Evolutionary conservation across 495 filamentous ascomycete genomes (phyloP), one percentile per base, ranked within the genome.

Genomic region (Penicillium coprophilum): DNA sequence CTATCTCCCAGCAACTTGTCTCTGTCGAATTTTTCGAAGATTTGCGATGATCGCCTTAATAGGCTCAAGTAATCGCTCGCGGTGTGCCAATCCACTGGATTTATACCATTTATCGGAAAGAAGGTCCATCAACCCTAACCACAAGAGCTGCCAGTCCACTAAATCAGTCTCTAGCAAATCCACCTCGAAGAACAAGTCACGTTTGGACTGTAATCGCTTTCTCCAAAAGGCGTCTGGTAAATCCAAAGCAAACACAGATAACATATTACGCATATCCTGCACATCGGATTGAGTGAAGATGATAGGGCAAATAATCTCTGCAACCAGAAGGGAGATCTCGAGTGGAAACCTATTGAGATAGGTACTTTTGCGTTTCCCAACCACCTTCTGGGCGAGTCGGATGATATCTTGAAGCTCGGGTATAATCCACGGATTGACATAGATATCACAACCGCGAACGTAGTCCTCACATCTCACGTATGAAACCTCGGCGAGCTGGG

Each of bases 31-130:
- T 24, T 24, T 2, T 24, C 5, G 23, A 24, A 24, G 5, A 24
- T 24, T 24, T 24, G 85, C 36, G 21, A 51, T 46, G 24, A 46
- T 46, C 23, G 7, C 24, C 24, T 9, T 28, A 30, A 46, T 30
- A 17, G 4, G 44, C 30, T 24, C 44, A 46, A 46, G 24, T 30
- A 46, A 30, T 46, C 24, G 44, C 44, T 46, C 44, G 13, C 44
- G 44, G 44, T 46, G 11, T 46, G 44, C 44, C 44, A 46, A 46
- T 30, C 44, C 44, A 46, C 44, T 46, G 44, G 44, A 46, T 12
- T 19, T 46, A 30, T 46, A 46, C 44, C 44, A 46, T 46, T 46
- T 30, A 46, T 46, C 44, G 44, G 17, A 46, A 46, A 46, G 23
- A 46, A 46, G 44, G 44, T 2, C 44, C 44, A 46, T 46, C 44